Conservation (phyloP, 495 filamentous ascomycete species). For the Lophiotrema nucula region DNA sequence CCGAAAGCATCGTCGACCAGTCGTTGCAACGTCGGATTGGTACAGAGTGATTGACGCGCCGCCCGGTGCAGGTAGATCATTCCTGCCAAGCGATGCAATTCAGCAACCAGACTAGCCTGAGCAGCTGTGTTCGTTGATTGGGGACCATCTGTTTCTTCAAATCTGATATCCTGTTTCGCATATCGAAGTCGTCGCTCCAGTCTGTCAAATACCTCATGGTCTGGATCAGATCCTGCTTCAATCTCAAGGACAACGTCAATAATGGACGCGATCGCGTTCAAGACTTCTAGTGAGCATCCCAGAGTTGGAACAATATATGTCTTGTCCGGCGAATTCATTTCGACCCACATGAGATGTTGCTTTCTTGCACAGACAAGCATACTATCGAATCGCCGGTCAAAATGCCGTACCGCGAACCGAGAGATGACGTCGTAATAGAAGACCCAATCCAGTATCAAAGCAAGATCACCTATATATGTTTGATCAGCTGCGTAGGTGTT, state of each 20-base stretch:
- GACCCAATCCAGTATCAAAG: conserved; percentile 18
- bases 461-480: conserved; percentile 7
- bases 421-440: conserved; percentile 8
- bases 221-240: background rate
- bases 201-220: background rate
- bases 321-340: background rate
- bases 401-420: conserved; percentile 6
- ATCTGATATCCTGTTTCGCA: conserved; percentile 3
- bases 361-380: background rate
- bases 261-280: conserved; percentile 2
- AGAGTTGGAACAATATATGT: conserved; percentile 3
- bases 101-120: background rate
- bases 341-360: background rate
- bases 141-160: too few relatives aligned
- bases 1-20: conserved; percentile 4
- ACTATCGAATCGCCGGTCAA: background rate
- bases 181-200: conserved; percentile 9
- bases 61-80: conserved; percentile 9
- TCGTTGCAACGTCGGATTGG: background rate
- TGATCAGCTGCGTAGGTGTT: background rate
- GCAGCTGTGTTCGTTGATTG: background rate
- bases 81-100: conserved; percentile 5
- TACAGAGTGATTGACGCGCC: background rate
- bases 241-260: background rate
- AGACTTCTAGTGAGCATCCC: conserved; percentile 12